Evolutionary conservation across 2,329 filamentous ascomycete species (phyloP).

Genomic region (Arthrobotrys sphaeroides): DNA sequence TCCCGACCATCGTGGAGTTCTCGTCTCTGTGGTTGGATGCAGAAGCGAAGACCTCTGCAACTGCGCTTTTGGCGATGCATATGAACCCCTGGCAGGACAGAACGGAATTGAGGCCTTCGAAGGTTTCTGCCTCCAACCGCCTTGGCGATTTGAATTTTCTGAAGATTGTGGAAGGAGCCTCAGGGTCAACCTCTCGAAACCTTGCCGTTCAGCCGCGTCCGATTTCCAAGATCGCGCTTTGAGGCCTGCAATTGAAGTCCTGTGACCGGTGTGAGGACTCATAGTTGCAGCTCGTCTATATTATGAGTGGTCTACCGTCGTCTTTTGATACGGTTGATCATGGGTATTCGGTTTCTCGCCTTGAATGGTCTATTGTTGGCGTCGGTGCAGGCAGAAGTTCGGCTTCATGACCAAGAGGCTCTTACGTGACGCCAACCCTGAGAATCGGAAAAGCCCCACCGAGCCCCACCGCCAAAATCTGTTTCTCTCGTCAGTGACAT

Average conservation of each 20-base stretch:
- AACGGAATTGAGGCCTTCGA: conserved; percentile 6
- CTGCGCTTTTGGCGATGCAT: conserved; percentile 38
- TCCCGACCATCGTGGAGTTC: neutral
- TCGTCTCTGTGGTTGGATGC: conserved; percentile 20
- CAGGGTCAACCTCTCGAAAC: conserved; percentile 42
- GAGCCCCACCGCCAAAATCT: no score
- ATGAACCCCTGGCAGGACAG: neutral
- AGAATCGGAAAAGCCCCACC: no score
- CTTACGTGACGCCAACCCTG: no score
- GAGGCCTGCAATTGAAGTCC: neutral
- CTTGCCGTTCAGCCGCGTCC: neutral
- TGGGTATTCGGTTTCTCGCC: no score
- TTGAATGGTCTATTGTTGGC: no score
- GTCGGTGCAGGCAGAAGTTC: no score
- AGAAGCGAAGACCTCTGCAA: conserved; percentile 25
- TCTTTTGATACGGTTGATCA: neutral
- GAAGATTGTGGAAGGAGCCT: conserved; percentile 38
- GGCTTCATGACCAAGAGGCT: no score
- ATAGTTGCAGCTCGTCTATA: neutral
- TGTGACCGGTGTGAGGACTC: neutral
- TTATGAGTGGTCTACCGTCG: neutral
- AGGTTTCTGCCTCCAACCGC: neutral
- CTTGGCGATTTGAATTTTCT: conserved; percentile 33
- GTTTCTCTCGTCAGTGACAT: no score
- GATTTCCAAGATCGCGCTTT: neutral